Base-by-base conservation (phyloP, 148 eudicot genomes). In the Fagopyrum homotropicum region DNA sequence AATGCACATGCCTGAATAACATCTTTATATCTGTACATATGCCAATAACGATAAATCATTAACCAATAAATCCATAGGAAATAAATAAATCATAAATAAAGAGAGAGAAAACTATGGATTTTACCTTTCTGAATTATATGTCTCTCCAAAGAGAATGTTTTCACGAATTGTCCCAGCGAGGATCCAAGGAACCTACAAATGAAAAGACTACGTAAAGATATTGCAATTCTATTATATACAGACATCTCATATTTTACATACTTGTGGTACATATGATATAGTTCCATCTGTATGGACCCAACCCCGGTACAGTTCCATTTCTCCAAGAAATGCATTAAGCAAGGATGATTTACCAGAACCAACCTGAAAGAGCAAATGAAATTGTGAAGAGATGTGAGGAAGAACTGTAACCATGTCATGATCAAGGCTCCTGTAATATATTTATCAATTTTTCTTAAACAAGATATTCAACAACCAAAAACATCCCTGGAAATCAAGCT, bases 341-440 rank as follows among this genome's bases (percentile, higher is more conserved):
- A 94, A 81, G 61, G 98, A 94, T 73, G 98, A 91, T 88, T 94
- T 94, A 72, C 98, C 98, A 8, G 97, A 94, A 72, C 98, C 98
- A 80, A 94, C 96, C 98, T 94, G 85, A 76, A 78, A 51, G 70
- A 40, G 70, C 16, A 64, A 64, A 64, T 14, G 15, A 61, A 61
- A 61, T 26, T 30, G 43, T 61, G 10, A 30, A 9, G 29, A 61
- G 69, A 61, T 45, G 72, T 45, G 56, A 56, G 74, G 43, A 66
- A 50, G 45, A 22, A 43, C n/a, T 9, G 75, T 5, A 73, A 54
- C 29, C 15, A 61, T 9, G 6, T 2, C 45, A 64, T 64, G n/a
- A 64, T 64, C 16, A 35, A 35, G 45, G 40, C n/a, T 35, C n/a
- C n/a, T 30, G 45, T 29, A 5, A 64, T 5, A 64, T 6, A 64